Base-by-base conservation (phyloP, 768 basidiomycete species). In the Gelatoporia subvermispora region DNA sequence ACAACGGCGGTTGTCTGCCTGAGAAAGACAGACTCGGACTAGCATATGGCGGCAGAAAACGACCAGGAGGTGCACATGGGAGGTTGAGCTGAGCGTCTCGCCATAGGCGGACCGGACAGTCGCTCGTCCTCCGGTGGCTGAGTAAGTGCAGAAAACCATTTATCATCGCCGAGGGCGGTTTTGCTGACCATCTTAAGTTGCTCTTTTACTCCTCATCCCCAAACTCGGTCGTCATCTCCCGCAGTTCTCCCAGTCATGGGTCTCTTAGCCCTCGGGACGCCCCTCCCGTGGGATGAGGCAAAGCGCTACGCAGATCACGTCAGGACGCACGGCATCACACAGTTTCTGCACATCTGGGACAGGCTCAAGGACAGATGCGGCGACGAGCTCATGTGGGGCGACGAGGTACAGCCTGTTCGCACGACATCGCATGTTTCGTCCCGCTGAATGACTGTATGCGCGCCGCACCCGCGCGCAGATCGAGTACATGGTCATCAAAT, bases 361-460 rank as follows among this genome's bases (percentile, higher is more conserved):
- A 80, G 84, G 41, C 75, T 94, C 63, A 98, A 96, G 76, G 87
- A 91, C 62, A 77, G 90, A 54, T 78, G 81, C 18, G 94, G 93
- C 1, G 93, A 98, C 60, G 88, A 92, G 54, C 72, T 99, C 24
- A 77, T 96, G 10, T 99, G 96, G 96, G 96, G 96, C 16, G 96
- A 99, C 62, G 96, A 99, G 86, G 95, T 95, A 66, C 40, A 36
- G 38, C 34, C 16, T 51, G 28, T 31, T 31, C 28, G 13, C 28
- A 13, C 20, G 21, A 21, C 34, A 15, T 34, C 21, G 37, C 45
- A 40, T 8, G 25, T 35, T 25, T 36, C 35, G 28, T 28, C 22
- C 4, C 48, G 38, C 40, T 20, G 24, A 21, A 23, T 24, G 45
- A 31, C 36, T 54, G 20, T 57, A 25, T 47, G 37, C 40, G 61